A percentile compares a stretch with the other conserved stretches of the same genome.
These are phyloP conservation scores for Malus fusca DNA, from an alignment of 306 rosid species.

Conservation along the genomic window DNA sequence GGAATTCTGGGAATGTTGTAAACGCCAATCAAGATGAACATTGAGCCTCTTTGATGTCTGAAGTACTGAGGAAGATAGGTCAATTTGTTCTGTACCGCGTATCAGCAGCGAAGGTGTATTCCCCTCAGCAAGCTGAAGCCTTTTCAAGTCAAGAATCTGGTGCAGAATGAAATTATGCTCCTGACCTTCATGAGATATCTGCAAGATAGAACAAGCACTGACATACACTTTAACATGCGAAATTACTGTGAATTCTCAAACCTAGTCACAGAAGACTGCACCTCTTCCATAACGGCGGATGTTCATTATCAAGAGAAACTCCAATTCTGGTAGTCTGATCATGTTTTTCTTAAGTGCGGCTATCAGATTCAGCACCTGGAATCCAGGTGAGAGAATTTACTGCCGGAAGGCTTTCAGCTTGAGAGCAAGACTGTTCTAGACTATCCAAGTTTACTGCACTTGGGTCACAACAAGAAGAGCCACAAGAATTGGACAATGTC, in stretches of 20 bases:
- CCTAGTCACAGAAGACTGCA: not conserved
- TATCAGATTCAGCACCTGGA: conserved; percentile 10
- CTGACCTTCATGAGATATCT: conserved; percentile 35
- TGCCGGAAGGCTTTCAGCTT: conserved; percentile 8
- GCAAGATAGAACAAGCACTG: conserved; percentile 12
- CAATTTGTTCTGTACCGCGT: conserved; percentile 25
- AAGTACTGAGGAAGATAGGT: conserved; percentile 23
- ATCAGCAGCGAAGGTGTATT: conserved; percentile 23
- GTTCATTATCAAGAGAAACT: not conserved
- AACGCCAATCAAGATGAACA: conserved; percentile 31
- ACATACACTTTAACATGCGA: not conserved
- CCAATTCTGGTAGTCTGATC: not conserved
- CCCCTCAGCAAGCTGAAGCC: conserved; percentile 42
- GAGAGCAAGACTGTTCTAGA: conserved; percentile 17
- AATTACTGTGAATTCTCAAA: not conserved
- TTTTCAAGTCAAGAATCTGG: conserved; percentile 67
- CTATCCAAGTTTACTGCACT: conserved; percentile 11
- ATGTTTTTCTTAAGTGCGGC: not conserved
- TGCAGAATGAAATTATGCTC: conserved; percentile 43
- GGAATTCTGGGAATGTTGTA: conserved; percentile 22
- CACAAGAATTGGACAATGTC: conserved; percentile 32
- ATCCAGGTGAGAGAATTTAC: conserved; percentile 1
- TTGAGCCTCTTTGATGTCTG: conserved; percentile 23
- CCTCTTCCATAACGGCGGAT: not conserved
- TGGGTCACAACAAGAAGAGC: conserved; percentile 33